Percentiles rank a stretch among this genome's conserved stretches.
Evolutionary conservation across 495 filamentous ascomycete genomes (phyloP).

Genomic region (Podospora conica): DNA sequence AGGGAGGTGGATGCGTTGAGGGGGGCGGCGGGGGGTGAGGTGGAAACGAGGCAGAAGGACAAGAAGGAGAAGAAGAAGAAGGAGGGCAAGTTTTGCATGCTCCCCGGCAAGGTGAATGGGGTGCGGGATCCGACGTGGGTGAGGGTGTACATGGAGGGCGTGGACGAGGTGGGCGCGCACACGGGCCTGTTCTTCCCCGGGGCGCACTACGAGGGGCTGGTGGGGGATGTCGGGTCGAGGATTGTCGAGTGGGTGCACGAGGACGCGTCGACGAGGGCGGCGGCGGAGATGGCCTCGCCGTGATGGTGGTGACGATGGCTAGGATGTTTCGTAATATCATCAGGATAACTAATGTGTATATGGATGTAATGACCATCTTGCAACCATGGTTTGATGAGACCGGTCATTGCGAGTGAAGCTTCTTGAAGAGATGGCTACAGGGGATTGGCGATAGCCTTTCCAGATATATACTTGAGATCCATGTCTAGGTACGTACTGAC

Average conservation of each 20-base stretch:
- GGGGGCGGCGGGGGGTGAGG: constrained; percentile 21
- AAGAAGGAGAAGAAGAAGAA: constrained; percentile 40
- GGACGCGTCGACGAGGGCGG: constrained; percentile 35
- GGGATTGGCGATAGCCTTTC: no score
- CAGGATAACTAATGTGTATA: neutral
- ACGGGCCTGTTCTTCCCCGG: constrained; percentile 71
- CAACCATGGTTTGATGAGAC: neutral
- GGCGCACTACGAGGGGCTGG: constrained; percentile 65
- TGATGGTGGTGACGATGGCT: neutral
- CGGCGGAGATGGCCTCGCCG: constrained; percentile 17
- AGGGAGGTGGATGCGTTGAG: constrained; percentile 11
- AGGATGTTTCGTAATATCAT: no score
- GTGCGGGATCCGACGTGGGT: constrained; percentile 63
- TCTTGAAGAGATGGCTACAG: no score
- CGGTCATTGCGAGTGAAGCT: neutral
- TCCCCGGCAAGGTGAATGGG: constrained; percentile 49
- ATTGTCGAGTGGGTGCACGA: constrained; percentile 70
- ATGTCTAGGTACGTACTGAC: no score
- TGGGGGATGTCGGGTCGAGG: constrained; percentile 64
- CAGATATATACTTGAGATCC: no score
- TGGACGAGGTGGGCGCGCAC: constrained; percentile 82
- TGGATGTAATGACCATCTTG: neutral
- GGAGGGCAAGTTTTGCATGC: constrained; percentile 70
- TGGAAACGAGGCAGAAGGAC: constrained; percentile 17
- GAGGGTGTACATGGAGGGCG: constrained; percentile 68